These are phyloP conservation scores for maize (Zea mays) DNA, from an alignment of 176 grass and related monocot genomes.

Conservation along the genomic window DNA sequence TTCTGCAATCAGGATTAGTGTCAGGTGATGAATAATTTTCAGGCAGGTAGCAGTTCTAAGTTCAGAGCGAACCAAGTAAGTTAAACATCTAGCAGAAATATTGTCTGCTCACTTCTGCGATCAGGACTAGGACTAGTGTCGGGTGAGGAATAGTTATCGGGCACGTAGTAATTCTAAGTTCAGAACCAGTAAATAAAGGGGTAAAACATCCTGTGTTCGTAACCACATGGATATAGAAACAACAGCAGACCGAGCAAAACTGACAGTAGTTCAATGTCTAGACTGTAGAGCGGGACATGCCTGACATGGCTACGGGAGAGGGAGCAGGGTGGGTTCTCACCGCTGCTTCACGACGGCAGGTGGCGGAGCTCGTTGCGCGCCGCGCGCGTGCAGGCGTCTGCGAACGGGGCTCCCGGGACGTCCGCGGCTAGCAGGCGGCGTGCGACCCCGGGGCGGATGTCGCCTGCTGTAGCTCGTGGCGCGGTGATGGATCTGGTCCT, in stretches of 20 bases:
- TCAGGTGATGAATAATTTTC: neutral
- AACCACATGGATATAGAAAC: neutral
- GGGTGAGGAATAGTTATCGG: too few relatives aligned
- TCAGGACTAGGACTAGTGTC: too few relatives aligned
- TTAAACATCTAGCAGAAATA: too few relatives aligned
- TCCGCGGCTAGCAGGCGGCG: neutral
- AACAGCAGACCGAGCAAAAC: neutral
- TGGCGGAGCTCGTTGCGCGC: neutral
- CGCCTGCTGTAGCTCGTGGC: neutral
- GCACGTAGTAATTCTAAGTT: too few relatives aligned
- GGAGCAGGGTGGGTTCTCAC: neutral
- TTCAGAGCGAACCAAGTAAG: too few relatives aligned
- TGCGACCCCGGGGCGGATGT: neutral
- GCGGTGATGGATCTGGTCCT: neutral
- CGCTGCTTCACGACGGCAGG: neutral
- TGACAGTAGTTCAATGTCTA: neutral
- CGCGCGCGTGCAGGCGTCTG: too few relatives aligned
- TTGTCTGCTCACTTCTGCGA: too few relatives aligned
- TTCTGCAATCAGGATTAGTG: neutral
- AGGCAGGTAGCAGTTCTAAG: neutral
- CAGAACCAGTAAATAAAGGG: neutral
- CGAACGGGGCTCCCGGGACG: neutral
- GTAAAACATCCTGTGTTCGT: neutral
- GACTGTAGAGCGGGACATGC: too few relatives aligned
- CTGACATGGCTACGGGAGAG: neutral